Conservation (phyloP, 2,329 filamentous ascomycete species). For the Claviceps monticola region DNA sequence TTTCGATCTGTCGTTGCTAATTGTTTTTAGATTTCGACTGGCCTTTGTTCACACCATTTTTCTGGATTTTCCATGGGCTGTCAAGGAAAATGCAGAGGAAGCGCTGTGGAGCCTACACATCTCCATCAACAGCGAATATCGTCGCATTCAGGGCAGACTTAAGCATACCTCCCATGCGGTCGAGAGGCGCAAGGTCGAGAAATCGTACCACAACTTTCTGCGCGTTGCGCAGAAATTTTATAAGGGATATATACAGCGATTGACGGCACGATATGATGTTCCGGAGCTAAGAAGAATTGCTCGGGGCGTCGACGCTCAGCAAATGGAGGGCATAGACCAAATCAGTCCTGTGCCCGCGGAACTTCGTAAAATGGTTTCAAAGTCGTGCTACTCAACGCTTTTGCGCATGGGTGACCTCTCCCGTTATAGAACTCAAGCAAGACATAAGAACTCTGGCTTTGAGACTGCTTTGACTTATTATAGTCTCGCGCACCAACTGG, state of each 20-base stretch:
- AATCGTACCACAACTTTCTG: constrained; percentile 70
- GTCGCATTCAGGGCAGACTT: constrained; percentile 49
- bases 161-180: constrained; percentile 39
- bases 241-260: constrained; percentile 65
- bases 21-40: constrained; percentile 39
- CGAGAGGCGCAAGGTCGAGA: constrained; percentile 63
- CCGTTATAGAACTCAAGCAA: constrained; percentile 67
- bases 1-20: background rate
- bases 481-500: constrained; percentile 61
- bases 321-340: constrained; percentile 28
- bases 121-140: constrained; percentile 65
- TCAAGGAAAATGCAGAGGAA: constrained; percentile 49
- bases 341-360: constrained; percentile 31
- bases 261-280: constrained; percentile 48
- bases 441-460: constrained; percentile 61
- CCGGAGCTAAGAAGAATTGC: constrained; percentile 33
- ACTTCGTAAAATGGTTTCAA: constrained; percentile 46
- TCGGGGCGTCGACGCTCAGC: constrained; percentile 27
- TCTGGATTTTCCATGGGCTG: constrained; percentile 54
- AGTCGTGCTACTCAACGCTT: constrained; percentile 69
- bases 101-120: constrained; percentile 69
- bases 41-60: constrained; percentile 61
- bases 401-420: constrained; percentile 83
- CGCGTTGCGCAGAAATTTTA: constrained; percentile 85
- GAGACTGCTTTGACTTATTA: constrained; percentile 76